Base-by-base conservation (phyloP, 257 asterid genomes). In the Nicotiana tomentosiformis region DNA sequence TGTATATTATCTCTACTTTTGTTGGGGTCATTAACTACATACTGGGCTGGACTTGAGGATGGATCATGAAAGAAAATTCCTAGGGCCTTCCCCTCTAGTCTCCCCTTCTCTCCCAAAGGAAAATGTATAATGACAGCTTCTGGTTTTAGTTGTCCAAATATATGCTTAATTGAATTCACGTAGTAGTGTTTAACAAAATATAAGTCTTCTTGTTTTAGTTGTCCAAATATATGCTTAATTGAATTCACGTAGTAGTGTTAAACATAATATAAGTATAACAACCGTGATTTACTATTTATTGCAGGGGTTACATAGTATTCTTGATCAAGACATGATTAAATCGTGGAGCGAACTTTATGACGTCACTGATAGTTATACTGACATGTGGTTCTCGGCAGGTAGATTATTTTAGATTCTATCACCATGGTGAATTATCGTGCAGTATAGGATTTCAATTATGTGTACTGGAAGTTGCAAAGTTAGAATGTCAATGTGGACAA, bases 331-430 rank as follows among this genome's bases (percentile, higher is more conserved):
- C 86, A 82, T 89, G 85, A 82, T 91, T 72, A 90, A 87, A 60
- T 82, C 87, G 69, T 93, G 92, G 98, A 92, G 88, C 37, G 86
- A 85, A 80, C 97, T 96, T 82, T 96, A 93, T 86, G 90, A 88
- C 66, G 60, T 90, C 90, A 92, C 97, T 35, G 98, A 96, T 83
- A 90, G 88, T 68, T 94, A 91, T 83, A 94, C 97, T 23, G 99
- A 95, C 68, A 85, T 84, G 84, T 95, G 99, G 99, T 90, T 93
- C 81, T 94, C 99, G 64, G 90, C 99, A 84, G 99, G 99, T 95
- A 85, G 62, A 37, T 78, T 65, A 68, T 82, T 77, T 82, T 53
- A 66, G 65, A 64, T 66, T 79, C 62, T 14, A 49, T 49, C 80
- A 74, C 62, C 56, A 3, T 7, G 8, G 23, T 23, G 39, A 46